Conservation (phyloP, 495 filamentous ascomycete species). For the Penicillium bovifimosum region DNA sequence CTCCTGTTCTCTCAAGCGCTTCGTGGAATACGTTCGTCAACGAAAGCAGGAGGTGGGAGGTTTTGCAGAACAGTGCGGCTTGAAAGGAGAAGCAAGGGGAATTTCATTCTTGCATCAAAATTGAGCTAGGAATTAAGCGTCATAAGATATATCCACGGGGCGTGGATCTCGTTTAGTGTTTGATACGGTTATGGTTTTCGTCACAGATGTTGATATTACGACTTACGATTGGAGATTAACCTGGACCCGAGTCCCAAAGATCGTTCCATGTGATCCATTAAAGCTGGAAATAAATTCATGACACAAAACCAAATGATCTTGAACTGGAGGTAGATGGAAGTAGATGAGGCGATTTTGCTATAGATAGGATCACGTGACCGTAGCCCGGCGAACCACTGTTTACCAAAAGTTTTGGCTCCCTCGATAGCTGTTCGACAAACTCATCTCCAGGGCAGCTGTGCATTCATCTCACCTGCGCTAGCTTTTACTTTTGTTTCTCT, state of each 20-base stretch:
- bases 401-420: conserved; percentile 22
- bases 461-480: background rate
- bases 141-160: too few relatives aligned
- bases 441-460: background rate
- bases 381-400: conserved; percentile 27
- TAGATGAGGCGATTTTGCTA: background rate
- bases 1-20: conserved; percentile 46
- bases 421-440: background rate
- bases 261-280: too few relatives aligned
- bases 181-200: background rate
- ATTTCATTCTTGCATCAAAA: conserved; percentile 29
- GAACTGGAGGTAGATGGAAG: too few relatives aligned
- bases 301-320: too few relatives aligned
- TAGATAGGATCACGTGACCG: conserved; percentile 16
- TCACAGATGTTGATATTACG: too few relatives aligned
- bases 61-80: conserved; percentile 29
- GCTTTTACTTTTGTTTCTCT: background rate
- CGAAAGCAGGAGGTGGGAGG: conserved; percentile 25
- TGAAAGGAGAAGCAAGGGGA: conserved; percentile 21
- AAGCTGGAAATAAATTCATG: too few relatives aligned
- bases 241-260: too few relatives aligned
- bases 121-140: background rate
- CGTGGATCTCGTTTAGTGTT: too few relatives aligned
- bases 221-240: too few relatives aligned
- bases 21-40: conserved; percentile 36